Evolutionary conservation across 345 rosid genomes (phyloP).

Genomic region (Pistacia vera): DNA sequence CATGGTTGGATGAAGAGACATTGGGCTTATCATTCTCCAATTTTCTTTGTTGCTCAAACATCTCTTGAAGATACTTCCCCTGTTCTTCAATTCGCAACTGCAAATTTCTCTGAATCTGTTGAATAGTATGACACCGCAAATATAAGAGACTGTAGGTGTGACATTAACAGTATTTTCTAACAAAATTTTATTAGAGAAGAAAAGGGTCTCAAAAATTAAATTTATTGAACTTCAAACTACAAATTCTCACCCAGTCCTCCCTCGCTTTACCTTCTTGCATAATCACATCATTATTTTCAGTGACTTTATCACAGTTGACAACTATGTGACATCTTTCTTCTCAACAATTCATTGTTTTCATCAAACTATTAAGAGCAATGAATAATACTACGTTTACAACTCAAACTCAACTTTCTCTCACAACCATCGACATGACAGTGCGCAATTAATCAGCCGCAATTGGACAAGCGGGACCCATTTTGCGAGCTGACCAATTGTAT

Average conservation of each 20-base stretch:
- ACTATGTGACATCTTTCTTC: background rate
- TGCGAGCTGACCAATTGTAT: too few species aligned
- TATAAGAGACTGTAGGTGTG: conserved; percentile 3
- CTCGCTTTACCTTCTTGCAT: background rate
- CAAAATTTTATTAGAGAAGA: background rate
- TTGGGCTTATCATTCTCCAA: conserved; percentile 29
- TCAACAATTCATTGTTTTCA: background rate
- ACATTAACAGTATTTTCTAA: background rate
- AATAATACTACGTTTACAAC: too few species aligned
- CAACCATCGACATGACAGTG: too few species aligned
- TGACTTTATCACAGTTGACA: background rate
- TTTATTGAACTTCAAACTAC: background rate
- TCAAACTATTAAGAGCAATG: too few species aligned
- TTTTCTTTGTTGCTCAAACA: conserved; percentile 61
- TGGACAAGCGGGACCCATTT: too few species aligned
- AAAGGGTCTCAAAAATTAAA: background rate
- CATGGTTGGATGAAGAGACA: conserved; percentile 14
- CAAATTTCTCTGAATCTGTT: conserved; percentile 84
- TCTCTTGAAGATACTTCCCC: conserved; percentile 62
- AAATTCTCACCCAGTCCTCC: background rate
- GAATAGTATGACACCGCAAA: background rate
- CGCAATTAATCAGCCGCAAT: too few species aligned
- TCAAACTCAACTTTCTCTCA: too few species aligned
- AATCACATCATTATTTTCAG: background rate
- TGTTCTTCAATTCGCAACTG: conserved; percentile 82